A percentile compares a stretch with the other conserved stretches of the same genome.
Conservation (phyloP, 176 grass and related monocot species). For the Avena insularis region DNA sequence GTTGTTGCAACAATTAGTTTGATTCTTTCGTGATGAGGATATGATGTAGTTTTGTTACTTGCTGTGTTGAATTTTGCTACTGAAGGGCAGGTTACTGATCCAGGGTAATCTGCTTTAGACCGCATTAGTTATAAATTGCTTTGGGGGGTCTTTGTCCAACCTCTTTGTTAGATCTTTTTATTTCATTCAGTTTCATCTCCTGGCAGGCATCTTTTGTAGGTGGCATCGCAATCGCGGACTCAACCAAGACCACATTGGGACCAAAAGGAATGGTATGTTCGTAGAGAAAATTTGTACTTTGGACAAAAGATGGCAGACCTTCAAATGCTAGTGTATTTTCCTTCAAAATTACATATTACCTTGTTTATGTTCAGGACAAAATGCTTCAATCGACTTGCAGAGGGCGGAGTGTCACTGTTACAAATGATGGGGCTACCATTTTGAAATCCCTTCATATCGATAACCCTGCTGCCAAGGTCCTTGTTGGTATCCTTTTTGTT, state of each 20-base stretch:
- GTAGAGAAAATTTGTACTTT: neutral
- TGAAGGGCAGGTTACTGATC: no score
- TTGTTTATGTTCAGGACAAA: constrained; percentile 67
- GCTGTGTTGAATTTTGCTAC: neutral
- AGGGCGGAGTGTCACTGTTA: constrained; percentile 77
- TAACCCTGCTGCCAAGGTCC: constrained; percentile 93
- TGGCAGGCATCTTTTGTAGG: constrained; percentile 83
- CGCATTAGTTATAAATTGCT: neutral
- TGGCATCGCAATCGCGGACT: constrained; percentile 77
- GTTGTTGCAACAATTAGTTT: neutral
- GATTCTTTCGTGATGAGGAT: neutral
- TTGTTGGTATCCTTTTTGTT: constrained; percentile 94
- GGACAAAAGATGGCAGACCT: neutral
- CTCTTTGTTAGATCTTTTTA: neutral
- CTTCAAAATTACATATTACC: neutral
- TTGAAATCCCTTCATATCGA: constrained; percentile 97
- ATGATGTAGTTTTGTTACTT: neutral
- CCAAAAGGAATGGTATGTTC: constrained; percentile 92
- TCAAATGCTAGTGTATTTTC: neutral
- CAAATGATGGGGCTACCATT: constrained; percentile 96
- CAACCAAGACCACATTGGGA: constrained; percentile 86
- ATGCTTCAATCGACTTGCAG: constrained; percentile 92
- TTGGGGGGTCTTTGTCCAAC: neutral
- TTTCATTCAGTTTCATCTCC: neutral
- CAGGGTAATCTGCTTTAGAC: neutral